phyloP scores from a whole-genome alignment of 805 yeast species.

The Candida anglica region DNA sequence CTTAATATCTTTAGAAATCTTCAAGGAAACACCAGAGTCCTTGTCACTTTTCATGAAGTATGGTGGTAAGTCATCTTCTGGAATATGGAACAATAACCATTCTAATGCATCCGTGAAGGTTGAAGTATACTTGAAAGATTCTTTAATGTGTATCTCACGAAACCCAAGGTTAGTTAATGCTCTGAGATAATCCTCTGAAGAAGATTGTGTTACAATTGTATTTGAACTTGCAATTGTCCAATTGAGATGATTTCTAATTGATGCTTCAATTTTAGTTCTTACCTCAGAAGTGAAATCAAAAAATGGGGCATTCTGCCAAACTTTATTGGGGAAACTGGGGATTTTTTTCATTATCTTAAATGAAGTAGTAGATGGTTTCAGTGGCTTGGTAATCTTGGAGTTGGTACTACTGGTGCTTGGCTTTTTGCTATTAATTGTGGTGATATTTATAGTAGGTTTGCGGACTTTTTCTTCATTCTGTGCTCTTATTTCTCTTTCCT shows the following conservation, averaged over 20 bases:
- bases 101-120: slow-evolving; percentile 54
- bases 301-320: slow-evolving; percentile 68
- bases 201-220: slow-evolving; percentile 6
- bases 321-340: slow-evolving; percentile 45
- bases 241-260: slow-evolving; percentile 52
- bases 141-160: slow-evolving; percentile 62
- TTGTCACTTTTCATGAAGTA: slow-evolving; percentile 53
- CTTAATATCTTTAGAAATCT: slow-evolving; percentile 49
- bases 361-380: neutral
- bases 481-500: slow-evolving; percentile 42
- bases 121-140: slow-evolving; percentile 59
- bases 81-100: slow-evolving; percentile 83
- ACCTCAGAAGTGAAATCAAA: slow-evolving; percentile 65
- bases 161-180: slow-evolving; percentile 51
- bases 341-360: neutral
- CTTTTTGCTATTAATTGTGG: slow-evolving; percentile 1
- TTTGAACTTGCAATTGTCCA: slow-evolving; percentile 39
- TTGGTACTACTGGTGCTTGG: neutral
- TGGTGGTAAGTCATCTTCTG: slow-evolving; percentile 88
- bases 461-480: slow-evolving; percentile 50
- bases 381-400: neutral
- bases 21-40: slow-evolving; percentile 57
- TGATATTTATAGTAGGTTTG: slow-evolving; percentile 40
- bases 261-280: slow-evolving; percentile 58
- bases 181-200: slow-evolving; percentile 3